Evolutionary conservation across 129 eudicot genomes (phyloP), one percentile per base, ranked within the genome.

Genomic region (Tanacetum coccineum): DNA sequence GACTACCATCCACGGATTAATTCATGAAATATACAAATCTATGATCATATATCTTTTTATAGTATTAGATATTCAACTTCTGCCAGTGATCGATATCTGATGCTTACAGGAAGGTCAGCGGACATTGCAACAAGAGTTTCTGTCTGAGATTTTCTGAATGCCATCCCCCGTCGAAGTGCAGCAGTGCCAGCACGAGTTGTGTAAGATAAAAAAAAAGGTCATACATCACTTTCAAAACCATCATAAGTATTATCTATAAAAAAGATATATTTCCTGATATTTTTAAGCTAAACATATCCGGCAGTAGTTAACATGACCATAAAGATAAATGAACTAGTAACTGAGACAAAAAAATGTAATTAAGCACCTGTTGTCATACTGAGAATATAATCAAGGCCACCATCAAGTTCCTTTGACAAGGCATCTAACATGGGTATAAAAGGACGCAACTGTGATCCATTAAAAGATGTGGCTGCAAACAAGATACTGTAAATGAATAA

Each of bases 381-480:
- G 4, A 76, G 76, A 70, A 79, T 20, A 74, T 72, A 67, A 56
- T 77, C 83, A 59, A 82, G 63, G 64, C 82, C 72, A 40, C 65
- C 59, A 71, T 47, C 59, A 46, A 80, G 72, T 62, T 87, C 83
- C 76, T 70, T 78, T 13, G 95, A 88, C 67, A 83, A 63, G 76
- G 78, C 28, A 59, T 76, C 64, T 15, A 82, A 60, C 59, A 79
- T 9, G 64, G 83, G 84, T 48, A 79, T 39, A 32, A 87, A 66
- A 75, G 73, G 71, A 44, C 70, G 83, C 62, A 84, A 22, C 59
- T 59, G 81, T 20, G 97, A 87, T 62, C 78, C 78, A 61, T 51
- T 17, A 49, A 82, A 87, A 79, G 83, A 80, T 30, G 97, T 91
- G 64, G 95, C 97, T 91, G 87, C 70, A 75, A 74, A 11, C 13